Evolutionary conservation across 768 basidiomycete genomes (phyloP).

Genomic region (Russula abietina): DNA sequence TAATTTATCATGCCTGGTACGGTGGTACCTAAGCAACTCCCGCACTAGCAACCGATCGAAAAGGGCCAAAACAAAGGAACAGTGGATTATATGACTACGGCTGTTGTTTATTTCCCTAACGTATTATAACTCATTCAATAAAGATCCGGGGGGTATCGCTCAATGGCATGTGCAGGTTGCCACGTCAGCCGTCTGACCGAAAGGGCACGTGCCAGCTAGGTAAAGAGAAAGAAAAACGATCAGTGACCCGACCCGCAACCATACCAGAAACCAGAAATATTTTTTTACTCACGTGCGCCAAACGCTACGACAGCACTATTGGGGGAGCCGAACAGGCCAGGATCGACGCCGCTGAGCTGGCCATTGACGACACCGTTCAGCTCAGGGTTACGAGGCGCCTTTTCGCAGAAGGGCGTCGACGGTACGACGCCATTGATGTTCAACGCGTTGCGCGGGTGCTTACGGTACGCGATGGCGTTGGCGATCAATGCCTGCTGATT

Average conservation of each 20-base stretch:
- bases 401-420: conserved; percentile 50
- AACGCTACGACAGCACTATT: conserved; percentile 43
- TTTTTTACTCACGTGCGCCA: conserved; percentile 35
- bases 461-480: conserved; percentile 39
- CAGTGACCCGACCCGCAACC: neutral
- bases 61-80: neutral
- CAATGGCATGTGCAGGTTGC: conserved; percentile 15
- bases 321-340: conserved; percentile 48
- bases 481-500: conserved; percentile 39
- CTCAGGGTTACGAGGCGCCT: conserved; percentile 20
- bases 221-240: neutral
- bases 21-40: no score
- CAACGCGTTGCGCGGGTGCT: conserved; percentile 41
- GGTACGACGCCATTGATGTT: conserved; percentile 40
- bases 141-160: neutral
- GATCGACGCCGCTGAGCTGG: conserved; percentile 48
- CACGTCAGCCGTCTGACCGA: conserved; percentile 19
- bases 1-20: no score
- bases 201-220: conserved; percentile 22
- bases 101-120: neutral
- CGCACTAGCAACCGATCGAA: neutral
- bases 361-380: no score
- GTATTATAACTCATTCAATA: neutral
- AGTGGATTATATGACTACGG: neutral
- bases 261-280: no score